A percentile compares a stretch with the other conserved stretches of the same genome.
phyloP scores from a whole-genome alignment of 768 basidiomycete genomes.

The Suillus luteus region DNA sequence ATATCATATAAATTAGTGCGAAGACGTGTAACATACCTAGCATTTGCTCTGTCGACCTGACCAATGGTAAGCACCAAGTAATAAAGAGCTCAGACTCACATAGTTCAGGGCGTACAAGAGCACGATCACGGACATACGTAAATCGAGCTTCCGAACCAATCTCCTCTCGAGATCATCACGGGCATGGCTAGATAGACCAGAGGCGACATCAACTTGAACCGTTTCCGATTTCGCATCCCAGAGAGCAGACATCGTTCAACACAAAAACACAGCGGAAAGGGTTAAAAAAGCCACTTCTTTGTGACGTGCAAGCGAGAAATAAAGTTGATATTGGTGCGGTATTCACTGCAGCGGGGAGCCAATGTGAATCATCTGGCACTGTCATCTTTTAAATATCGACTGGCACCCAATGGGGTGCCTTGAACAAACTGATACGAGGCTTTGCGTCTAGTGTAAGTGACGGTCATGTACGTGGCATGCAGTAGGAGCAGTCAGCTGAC shows the following conservation, averaged over 20 bases:
- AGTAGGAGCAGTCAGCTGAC: no score
- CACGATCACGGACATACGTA: conserved; percentile 3
- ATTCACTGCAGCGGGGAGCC: neutral
- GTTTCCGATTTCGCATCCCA: neutral
- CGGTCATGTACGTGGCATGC: neutral
- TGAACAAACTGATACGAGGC: neutral
- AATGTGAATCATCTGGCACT: neutral
- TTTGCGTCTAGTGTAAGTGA: neutral
- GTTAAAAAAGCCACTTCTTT: neutral
- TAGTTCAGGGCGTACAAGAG: conserved; percentile 9
- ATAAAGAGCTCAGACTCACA: conserved; percentile 1
- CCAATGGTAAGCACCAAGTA: neutral
- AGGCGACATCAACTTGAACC: neutral
- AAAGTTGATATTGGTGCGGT: neutral
- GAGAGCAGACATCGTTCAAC: neutral
- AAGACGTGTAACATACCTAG: neutral
- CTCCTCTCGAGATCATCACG: conserved; percentile 3
- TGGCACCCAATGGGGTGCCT: neutral
- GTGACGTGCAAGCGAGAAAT: neutral
- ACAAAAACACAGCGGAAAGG: neutral
- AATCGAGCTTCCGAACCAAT: conserved; percentile 7
- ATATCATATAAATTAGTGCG: neutral
- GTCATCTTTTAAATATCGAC: neutral
- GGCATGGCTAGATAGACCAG: neutral
- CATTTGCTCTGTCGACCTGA: conserved; percentile 9